Base-by-base conservation (phyloP, 1,284 basidiomycete genomes). In the Mycosarcoma maydis region DNA sequence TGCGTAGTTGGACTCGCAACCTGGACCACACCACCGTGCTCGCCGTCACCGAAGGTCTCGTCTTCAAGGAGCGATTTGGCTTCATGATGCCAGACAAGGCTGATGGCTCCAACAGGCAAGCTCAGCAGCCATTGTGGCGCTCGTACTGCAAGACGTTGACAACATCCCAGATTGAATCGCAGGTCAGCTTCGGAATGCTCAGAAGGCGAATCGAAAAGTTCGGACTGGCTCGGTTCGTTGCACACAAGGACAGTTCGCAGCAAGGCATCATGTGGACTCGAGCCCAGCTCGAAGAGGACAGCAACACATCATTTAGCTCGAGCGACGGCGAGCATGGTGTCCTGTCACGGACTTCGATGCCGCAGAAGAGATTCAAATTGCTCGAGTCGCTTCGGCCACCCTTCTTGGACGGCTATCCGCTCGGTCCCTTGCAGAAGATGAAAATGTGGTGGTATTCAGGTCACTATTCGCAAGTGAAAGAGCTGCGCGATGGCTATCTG, bases 1-100 rank as follows among this genome's bases (percentile, higher is more conserved):
- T 81, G 77, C 66, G 76, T 22, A 64, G 68, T 23, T 81, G 80
- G 80, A 80, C 78, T 13, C 52, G 77, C 23, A 81, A 81, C 34
- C 52, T 81, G 23, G 80, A 81, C 44, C 80, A 81, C 42, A 76
- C 68, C 19, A 71, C 69, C 16, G 77, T 80, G 0, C 64, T 81
- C 9, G 76, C 78, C 5, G 72, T 81, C 22, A 78, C 78, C 0
- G 80, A 81, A 43, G 72, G 70, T 23, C 60, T 77, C 5, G 56
- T 59, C 1, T 76, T 77, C 47, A 71, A 71, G 24, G 68, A 71
- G 33, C 44, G 68, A 1, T 71, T 71, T n/a, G 68, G 68, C 13
- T 71, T 71, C 58, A 59, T 59, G 56, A 40, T 19, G 13, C 44
- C 55, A 1, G 27, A 36, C 4, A 36, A 46, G 10, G 20, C 40